Evolutionary conservation across 192 early-diverging fungal genomes (phyloP).

Genomic region (Coemansia sp.): DNA sequence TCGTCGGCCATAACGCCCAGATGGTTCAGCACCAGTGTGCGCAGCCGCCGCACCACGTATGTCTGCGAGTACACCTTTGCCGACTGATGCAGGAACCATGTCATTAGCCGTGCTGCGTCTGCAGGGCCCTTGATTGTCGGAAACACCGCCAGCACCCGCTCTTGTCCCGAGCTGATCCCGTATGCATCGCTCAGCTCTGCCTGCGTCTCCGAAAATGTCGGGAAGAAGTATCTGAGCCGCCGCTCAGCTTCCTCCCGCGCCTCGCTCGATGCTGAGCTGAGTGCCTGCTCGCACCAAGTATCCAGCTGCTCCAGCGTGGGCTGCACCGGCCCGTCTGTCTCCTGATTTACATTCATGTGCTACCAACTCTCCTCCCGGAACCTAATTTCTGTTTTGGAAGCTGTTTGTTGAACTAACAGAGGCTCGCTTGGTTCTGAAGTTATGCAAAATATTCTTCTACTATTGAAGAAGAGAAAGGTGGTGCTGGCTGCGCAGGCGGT

Average conservation of each 20-base stretch:
- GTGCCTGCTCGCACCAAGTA: conserved; percentile 63
- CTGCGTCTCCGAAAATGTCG: conserved; percentile 72
- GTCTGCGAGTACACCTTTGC: conserved; percentile 44
- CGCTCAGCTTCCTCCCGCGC: conserved; percentile 68
- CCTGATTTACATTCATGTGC: conserved; percentile 8
- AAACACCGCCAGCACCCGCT: conserved; percentile 50
- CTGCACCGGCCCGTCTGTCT: conserved; percentile 5
- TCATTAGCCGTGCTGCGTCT: conserved; percentile 47
- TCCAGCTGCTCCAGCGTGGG: conserved; percentile 56
- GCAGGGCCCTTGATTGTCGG: conserved; percentile 53
- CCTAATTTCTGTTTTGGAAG: not conserved
- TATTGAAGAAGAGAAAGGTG: not conserved
- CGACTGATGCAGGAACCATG: conserved; percentile 52
- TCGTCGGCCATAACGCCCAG: conserved; percentile 37
- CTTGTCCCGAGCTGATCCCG: conserved; percentile 33
- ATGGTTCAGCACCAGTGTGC: conserved; percentile 52
- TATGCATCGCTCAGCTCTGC: conserved; percentile 42
- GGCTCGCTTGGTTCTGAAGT: not conserved
- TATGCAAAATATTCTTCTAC: not conserved
- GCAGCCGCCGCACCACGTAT: conserved; percentile 43
- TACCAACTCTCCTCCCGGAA: not conserved
- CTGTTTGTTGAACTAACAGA: not conserved
- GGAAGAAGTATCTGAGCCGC: conserved; percentile 74
- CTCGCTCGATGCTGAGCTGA: conserved; percentile 60
- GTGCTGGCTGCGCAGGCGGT: not conserved